These are phyloP conservation scores for Candida suzukii DNA, from an alignment of 805 yeast species.

Conservation along the genomic window DNA sequence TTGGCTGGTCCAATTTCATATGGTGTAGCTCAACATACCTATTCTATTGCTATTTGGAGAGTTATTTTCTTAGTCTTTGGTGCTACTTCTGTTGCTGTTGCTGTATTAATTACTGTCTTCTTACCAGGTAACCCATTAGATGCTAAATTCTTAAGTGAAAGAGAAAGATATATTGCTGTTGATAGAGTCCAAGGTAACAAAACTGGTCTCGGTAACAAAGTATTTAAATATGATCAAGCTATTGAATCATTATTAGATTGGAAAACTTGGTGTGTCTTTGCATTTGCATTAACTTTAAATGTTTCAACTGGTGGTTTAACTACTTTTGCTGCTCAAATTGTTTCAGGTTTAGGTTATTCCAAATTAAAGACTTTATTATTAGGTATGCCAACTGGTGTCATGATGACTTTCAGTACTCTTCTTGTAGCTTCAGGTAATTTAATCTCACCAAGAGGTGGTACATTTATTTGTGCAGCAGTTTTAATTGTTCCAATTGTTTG, in stretches of 20 bases:
- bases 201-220: conserved; percentile 36
- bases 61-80: conserved; percentile 37
- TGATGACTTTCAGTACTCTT: conserved; percentile 9
- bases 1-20: conserved; percentile 21
- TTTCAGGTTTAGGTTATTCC: conserved; percentile 30
- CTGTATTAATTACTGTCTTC: conserved; percentile 12
- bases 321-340: conserved; percentile 38
- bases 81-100: conserved; percentile 30
- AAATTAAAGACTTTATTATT: conserved; percentile 11
- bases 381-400: conserved; percentile 17
- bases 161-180: conserved; percentile 25
- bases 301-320: conserved; percentile 56
- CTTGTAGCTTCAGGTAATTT: conserved; percentile 18
- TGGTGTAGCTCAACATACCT: conserved; percentile 23
- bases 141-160: conserved; percentile 35
- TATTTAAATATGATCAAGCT: conserved; percentile 34
- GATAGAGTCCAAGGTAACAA: conserved; percentile 28
- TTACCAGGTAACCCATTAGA: conserved; percentile 36
- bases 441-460: conserved; percentile 8
- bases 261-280: conserved; percentile 24
- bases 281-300: conserved; percentile 29
- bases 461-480: conserved; percentile 7
- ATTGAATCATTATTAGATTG: conserved; percentile 36
- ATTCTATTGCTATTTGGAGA: conserved; percentile 34
- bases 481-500: conserved; percentile 10